Percentiles rank a stretch among this genome's conserved stretches.
These are phyloP conservation scores for Aureobasidium sp. DNA, from an alignment of 2,329 filamentous ascomycete species.

Conservation along the genomic window DNA sequence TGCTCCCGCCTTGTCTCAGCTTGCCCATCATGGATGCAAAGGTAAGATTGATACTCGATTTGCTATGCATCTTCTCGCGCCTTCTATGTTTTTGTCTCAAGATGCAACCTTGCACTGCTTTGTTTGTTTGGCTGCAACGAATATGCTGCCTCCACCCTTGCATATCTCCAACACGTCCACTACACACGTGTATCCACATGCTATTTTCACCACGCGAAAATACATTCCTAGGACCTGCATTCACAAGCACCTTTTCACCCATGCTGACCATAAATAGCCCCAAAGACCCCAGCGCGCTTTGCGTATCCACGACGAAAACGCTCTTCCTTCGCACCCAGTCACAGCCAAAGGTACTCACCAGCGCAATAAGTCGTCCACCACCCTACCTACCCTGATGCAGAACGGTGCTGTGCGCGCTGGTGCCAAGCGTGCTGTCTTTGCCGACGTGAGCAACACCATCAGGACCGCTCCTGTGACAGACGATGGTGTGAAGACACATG, in stretches of 20 bases:
- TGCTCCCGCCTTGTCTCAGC: not conserved
- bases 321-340: conserved; percentile 28
- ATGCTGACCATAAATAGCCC: conserved; percentile 4
- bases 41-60: conserved; percentile 23
- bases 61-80: not conserved
- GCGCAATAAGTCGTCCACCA: conserved; percentile 70
- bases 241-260: not conserved
- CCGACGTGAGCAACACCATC: conserved; percentile 68
- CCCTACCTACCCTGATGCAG: conserved; percentile 46
- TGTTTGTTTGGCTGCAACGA: conserved; percentile 9
- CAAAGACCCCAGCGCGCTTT: conserved; percentile 52
- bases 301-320: conserved; percentile 63
- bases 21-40: conserved; percentile 35
- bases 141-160: conserved; percentile 1
- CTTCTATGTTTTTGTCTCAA: not conserved
- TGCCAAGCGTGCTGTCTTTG: conserved; percentile 70
- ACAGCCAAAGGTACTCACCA: conserved; percentile 58
- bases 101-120: not conserved
- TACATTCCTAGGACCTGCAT: not conserved
- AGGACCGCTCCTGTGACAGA: conserved; percentile 40
- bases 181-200: conserved; percentile 1
- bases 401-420: conserved; percentile 52
- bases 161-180: not conserved
- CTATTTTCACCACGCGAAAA: not conserved
- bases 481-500: conserved; percentile 42